A percentile compares a stretch with the other conserved stretches of the same genome.
phyloP scores from a whole-genome alignment of 495 filamentous ascomycete species.

The Trichoderma gamsii region DNA sequence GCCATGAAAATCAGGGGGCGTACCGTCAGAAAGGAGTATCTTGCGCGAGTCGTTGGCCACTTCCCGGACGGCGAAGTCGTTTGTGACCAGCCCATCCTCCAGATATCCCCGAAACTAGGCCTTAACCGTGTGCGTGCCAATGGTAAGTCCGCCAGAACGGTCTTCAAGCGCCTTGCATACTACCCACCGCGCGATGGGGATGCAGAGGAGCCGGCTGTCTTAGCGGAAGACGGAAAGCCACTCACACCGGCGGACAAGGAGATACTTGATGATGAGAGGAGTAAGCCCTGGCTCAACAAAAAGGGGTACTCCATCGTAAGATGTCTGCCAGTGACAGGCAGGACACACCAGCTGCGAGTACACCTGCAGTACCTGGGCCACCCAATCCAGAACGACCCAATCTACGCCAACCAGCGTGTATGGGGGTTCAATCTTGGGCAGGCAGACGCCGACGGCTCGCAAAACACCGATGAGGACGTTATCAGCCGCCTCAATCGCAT shows the following conservation, averaged over 20 bases:
- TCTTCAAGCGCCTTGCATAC: constrained; percentile 85
- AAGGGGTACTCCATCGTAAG: constrained; percentile 91
- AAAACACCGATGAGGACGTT: constrained; percentile 78
- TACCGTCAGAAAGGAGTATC: constrained; percentile 86
- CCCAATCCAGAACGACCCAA: constrained; percentile 93
- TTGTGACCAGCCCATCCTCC: constrained; percentile 88
- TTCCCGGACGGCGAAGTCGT: constrained; percentile 81
- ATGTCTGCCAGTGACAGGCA: constrained; percentile 85
- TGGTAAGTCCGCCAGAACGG: constrained; percentile 80
- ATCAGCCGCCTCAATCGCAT: constrained; percentile 79
- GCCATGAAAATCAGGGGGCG: constrained; percentile 63
- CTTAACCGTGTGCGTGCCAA: constrained; percentile 88
- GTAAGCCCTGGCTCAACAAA: constrained; percentile 29
- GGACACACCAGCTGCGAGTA: constrained; percentile 92
- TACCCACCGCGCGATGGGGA: constrained; percentile 51
- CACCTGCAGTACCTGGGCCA: constrained; percentile 92
- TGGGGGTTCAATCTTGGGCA: constrained; percentile 76
- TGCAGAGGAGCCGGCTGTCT: constrained; percentile 15
- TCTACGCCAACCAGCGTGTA: constrained; percentile 88
- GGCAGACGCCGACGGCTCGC: constrained; percentile 55
- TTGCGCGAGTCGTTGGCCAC: constrained; percentile 82
- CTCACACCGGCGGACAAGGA: constrained; percentile 23
- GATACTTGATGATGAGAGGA: not conserved
- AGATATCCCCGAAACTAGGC: constrained; percentile 90
- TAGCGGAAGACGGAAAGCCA: constrained; percentile 21